A percentile compares a stretch with the other conserved stretches of the same genome.
These are phyloP conservation scores for Erodium chrysanthum DNA, from an alignment of 441 rosid genomes.

Conservation along the genomic window DNA sequence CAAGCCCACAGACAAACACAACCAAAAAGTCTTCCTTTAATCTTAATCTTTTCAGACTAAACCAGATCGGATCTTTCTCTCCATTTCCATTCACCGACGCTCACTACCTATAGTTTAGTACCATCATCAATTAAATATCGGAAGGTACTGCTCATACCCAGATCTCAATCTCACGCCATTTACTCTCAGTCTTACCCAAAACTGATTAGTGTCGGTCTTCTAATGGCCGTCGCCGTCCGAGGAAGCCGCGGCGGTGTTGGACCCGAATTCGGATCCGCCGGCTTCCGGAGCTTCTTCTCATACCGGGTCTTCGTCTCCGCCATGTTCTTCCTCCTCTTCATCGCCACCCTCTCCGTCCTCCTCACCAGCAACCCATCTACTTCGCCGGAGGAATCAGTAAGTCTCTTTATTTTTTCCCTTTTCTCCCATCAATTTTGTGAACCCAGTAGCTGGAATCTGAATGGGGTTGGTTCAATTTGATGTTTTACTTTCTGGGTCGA, in stretches of 20 bases:
- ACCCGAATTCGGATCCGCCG: conserved; percentile 29
- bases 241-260: conserved; percentile 51
- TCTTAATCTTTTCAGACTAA: neutral
- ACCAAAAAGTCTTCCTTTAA: neutral
- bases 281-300: conserved; percentile 53
- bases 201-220: neutral
- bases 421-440: neutral
- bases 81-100: neutral
- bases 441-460: neutral
- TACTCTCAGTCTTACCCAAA: neutral
- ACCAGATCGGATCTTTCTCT: neutral
- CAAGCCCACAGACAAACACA: neutral
- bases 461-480: neutral
- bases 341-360: conserved; percentile 65
- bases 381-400: conserved; percentile 37
- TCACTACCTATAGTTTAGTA: neutral
- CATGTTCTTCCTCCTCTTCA: conserved; percentile 68
- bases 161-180: neutral
- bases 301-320: conserved; percentile 77
- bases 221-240: conserved; percentile 69
- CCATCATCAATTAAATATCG: neutral
- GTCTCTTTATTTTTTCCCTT: neutral
- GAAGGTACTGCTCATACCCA: neutral
- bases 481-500: neutral
- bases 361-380: conserved; percentile 42